Conservation (phyloP, 208 protist genomes). For the Trypanosoma avium region DNA sequence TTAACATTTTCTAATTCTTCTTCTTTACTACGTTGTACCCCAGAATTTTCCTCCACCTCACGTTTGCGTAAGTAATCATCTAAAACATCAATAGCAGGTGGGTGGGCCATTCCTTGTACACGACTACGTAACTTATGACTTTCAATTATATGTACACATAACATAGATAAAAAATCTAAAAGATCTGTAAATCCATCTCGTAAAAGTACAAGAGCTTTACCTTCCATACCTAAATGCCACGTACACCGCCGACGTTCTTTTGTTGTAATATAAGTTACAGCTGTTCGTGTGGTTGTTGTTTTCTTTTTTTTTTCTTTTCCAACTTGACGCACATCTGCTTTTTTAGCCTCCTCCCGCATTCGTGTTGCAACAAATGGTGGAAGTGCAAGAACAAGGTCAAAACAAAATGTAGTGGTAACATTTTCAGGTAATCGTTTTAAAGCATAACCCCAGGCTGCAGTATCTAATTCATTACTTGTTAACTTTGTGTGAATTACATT, state of each 20-base stretch:
- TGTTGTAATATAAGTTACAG: constrained; percentile 69
- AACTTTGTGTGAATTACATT: constrained; percentile 89
- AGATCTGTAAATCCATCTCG: constrained; percentile 87
- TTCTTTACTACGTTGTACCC: constrained; percentile 31
- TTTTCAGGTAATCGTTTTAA: constrained; percentile 76
- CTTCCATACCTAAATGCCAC: constrained; percentile 85
- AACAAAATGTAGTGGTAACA: constrained; percentile 82
- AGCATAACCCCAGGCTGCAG: constrained; percentile 86
- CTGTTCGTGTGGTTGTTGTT: constrained; percentile 31
- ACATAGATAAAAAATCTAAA: constrained; percentile 87
- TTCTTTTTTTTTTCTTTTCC: constrained; percentile 16
- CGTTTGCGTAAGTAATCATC: constrained; percentile 63
- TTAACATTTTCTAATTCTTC: constrained; percentile 51
- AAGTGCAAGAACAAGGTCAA: constrained; percentile 76
- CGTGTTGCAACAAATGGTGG: constrained; percentile 80
- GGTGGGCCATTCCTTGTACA: constrained; percentile 82
- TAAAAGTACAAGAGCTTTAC: constrained; percentile 84
- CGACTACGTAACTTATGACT: constrained; percentile 85
- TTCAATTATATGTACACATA: constrained; percentile 91
- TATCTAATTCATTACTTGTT: constrained; percentile 72
- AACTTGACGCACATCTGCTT: constrained; percentile 61
- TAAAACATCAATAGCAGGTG: constrained; percentile 78
- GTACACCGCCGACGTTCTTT: constrained; percentile 86
- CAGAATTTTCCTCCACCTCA: constrained; percentile 44
- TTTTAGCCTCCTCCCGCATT: constrained; percentile 64